A percentile compares a stretch with the other conserved stretches of the same genome.
phyloP scores from a whole-genome alignment of 371 early-diverging fungal species.

The Mortierella sp. region DNA sequence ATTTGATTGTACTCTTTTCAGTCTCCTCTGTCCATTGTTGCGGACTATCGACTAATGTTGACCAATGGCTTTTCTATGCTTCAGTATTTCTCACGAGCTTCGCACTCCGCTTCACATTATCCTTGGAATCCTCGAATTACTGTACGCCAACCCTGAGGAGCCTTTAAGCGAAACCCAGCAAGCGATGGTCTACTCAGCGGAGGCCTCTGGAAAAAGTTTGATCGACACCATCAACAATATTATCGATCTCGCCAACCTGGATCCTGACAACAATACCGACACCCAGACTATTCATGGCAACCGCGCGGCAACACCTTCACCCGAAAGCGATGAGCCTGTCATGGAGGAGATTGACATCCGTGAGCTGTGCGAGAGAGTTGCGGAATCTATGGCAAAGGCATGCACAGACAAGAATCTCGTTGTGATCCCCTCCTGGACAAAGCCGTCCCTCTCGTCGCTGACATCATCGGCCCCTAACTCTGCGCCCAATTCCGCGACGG shows the following conservation, averaged over 20 bases:
- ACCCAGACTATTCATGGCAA: constrained; percentile 10
- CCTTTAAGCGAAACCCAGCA: constrained; percentile 48
- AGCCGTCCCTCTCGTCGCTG: constrained; percentile 35
- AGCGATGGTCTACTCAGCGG: constrained; percentile 46
- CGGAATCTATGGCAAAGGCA: constrained; percentile 40
- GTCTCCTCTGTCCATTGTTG: neutral
- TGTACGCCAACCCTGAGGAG: constrained; percentile 52
- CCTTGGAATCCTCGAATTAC: constrained; percentile 55
- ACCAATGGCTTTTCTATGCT: neutral
- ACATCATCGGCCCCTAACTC: constrained; percentile 25
- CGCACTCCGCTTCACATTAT: constrained; percentile 61
- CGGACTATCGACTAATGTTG: neutral
- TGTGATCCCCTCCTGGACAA: constrained; percentile 47
- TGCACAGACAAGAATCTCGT: constrained; percentile 47
- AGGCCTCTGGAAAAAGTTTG: constrained; percentile 50
- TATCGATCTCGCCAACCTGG: constrained; percentile 59
- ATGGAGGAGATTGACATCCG: constrained; percentile 57
- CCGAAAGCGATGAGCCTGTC: constrained; percentile 18
- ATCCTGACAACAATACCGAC: constrained; percentile 43
- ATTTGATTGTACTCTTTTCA: neutral
- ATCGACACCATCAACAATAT: constrained; percentile 57
- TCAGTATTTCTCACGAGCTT: constrained; percentile 59
- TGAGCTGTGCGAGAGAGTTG: constrained; percentile 45
- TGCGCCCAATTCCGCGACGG: constrained; percentile 16
- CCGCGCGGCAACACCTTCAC: constrained; percentile 11